Conservation (phyloP, 2,329 filamentous ascomycete genomes). For the Ophiocordyceps polyrhachis-furcata region DNA sequence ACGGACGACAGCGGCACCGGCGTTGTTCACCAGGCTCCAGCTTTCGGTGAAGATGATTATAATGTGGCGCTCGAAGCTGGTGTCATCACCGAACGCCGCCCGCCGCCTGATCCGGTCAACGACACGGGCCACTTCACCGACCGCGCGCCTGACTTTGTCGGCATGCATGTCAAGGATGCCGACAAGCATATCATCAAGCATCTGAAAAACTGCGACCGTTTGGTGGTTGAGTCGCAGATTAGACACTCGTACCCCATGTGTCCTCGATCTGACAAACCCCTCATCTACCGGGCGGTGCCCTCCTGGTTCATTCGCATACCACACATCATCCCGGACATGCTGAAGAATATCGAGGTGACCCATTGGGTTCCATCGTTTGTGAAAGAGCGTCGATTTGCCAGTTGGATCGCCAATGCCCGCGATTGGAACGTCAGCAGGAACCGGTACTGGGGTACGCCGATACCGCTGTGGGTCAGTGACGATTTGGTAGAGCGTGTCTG, state of each 20-base stretch:
- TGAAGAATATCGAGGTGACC: constrained; percentile 74
- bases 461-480: constrained; percentile 82
- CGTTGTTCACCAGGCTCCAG: constrained; percentile 83
- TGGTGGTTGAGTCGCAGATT: constrained; percentile 73
- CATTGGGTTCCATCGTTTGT: constrained; percentile 86
- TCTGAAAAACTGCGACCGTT: constrained; percentile 54
- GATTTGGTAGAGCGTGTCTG: constrained; percentile 77
- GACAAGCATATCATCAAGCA: constrained; percentile 89
- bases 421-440: constrained; percentile 95
- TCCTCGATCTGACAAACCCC: constrained; percentile 81
- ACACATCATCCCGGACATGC: constrained; percentile 67
- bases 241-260: constrained; percentile 90
- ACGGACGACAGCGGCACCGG: constrained; percentile 81
- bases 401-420: constrained; percentile 77
- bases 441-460: constrained; percentile 86
- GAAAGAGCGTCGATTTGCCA: constrained; percentile 78
- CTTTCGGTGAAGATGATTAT: constrained; percentile 95
- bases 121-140: constrained; percentile 63
- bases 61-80: constrained; percentile 59
- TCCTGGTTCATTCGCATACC: constrained; percentile 90
- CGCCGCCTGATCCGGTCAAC: constrained; percentile 83
- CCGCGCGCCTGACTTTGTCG: constrained; percentile 62
- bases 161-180: constrained; percentile 77
- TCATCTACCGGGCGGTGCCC: constrained; percentile 82
- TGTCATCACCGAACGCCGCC: constrained; percentile 55